These are phyloP conservation scores for Xanthoconium separans DNA, from an alignment of 1,284 basidiomycete species.

Conservation along the genomic window DNA sequence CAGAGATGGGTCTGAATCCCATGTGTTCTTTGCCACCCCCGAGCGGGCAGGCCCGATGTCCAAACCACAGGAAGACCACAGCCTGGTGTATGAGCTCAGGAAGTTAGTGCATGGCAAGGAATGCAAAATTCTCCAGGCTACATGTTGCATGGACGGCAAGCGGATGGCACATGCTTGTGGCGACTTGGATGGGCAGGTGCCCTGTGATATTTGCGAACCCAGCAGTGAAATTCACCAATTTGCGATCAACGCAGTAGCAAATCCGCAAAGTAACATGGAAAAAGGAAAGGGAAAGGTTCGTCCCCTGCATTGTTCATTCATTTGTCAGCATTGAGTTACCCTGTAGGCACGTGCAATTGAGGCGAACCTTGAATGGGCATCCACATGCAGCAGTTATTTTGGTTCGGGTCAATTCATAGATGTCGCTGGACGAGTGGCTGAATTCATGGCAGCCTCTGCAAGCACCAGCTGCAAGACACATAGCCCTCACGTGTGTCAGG, in stretches of 20 bases:
- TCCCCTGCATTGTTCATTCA: no score
- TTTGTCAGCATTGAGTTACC: no score
- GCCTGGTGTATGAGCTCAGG: background rate
- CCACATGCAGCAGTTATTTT: no score
- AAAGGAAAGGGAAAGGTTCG: background rate
- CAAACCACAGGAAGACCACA: background rate
- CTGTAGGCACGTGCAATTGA: background rate
- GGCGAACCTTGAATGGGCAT: no score
- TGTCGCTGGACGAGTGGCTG: no score
- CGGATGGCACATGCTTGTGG: background rate
- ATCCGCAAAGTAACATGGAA: no score
- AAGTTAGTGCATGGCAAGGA: background rate
- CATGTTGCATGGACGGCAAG: background rate
- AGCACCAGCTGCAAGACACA: no score
- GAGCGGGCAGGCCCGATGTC: background rate
- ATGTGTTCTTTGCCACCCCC: slow-evolving; percentile 1
- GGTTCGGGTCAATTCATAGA: no score
- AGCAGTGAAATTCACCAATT: background rate
- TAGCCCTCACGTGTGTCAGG: no score
- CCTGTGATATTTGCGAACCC: background rate
- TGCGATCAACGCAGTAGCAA: no score
- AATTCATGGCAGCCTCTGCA: no score
- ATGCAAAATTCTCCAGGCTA: background rate
- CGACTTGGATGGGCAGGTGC: background rate
- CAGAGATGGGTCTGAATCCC: slow-evolving; percentile 1